Conservation (phyloP, 768 basidiomycete species). For the Strobilomyces echinocephalus region DNA sequence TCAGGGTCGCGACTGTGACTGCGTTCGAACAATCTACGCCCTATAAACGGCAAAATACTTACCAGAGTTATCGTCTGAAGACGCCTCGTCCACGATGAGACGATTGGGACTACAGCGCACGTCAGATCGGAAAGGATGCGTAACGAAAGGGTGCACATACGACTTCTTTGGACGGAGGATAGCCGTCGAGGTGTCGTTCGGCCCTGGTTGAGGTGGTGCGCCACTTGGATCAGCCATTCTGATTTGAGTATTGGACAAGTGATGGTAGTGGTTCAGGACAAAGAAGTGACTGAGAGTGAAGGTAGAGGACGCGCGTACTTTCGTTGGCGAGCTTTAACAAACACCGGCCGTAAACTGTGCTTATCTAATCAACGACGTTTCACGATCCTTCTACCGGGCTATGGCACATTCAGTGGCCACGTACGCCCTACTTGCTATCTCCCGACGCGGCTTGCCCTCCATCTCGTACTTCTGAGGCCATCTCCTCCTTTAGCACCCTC, state of each 20-base stretch:
- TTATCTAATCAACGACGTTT: slow-evolving; percentile 15
- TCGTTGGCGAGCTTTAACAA: neutral
- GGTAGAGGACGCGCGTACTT: slow-evolving; percentile 29
- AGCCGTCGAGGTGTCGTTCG: slow-evolving; percentile 89
- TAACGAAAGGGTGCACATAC: slow-evolving; percentile 46
- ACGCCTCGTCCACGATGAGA: slow-evolving; percentile 92
- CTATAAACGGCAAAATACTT: slow-evolving; percentile 19
- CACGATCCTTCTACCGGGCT: slow-evolving; percentile 7
- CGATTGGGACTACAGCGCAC: slow-evolving; percentile 78
- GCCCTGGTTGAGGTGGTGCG: slow-evolving; percentile 75
- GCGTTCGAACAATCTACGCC: slow-evolving; percentile 15
- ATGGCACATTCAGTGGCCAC: neutral
- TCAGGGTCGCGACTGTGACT: slow-evolving; percentile 78
- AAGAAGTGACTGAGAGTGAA: slow-evolving; percentile 4
- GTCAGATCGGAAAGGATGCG: slow-evolving; percentile 13
- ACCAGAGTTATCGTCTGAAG: slow-evolving; percentile 95
- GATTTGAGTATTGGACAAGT: slow-evolving; percentile 5
- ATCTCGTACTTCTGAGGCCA: slow-evolving; percentile 20
- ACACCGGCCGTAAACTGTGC: slow-evolving; percentile 12
- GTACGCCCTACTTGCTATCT: neutral
- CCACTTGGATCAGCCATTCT: slow-evolving; percentile 80
- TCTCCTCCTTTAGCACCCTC: slow-evolving; percentile 27
- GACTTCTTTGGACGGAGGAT: slow-evolving; percentile 97
- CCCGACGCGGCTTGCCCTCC: neutral
- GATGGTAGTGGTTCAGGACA: slow-evolving; percentile 9